A percentile compares a stretch with the other conserved stretches of the same genome.
Conservation (phyloP, 2,329 filamentous ascomycete species). For the Thyridium curvatum region DNA sequence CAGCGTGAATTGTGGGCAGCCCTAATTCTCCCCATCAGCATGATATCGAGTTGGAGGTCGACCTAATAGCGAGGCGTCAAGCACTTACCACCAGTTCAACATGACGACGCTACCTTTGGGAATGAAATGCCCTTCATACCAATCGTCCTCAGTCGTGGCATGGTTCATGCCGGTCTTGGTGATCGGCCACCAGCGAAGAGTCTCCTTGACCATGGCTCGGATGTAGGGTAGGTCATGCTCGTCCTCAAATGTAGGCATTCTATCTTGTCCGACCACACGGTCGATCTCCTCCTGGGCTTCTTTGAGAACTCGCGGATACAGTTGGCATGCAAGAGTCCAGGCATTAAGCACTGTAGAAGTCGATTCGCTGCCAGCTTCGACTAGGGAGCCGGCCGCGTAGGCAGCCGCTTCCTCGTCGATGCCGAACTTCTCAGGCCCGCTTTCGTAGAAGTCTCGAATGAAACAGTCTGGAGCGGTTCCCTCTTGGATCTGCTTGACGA, state of each 20-base stretch:
- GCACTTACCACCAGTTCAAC: conserved; percentile 25
- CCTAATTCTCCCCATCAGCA: too few species aligned
- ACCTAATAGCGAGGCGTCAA: too few species aligned
- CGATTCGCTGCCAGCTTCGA: conserved; percentile 26
- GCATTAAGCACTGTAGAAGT: conserved; percentile 18
- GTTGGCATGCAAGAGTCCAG: conserved; percentile 29
- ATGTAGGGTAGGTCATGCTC: conserved; percentile 31
- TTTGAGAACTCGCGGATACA: conserved; percentile 24
- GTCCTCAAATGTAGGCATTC: conserved; percentile 29
- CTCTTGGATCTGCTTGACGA: conserved; percentile 12
- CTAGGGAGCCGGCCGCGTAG: conserved; percentile 17
- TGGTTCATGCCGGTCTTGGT: conserved; percentile 15
- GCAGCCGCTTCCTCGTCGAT: conserved; percentile 16
- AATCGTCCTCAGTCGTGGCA: conserved; percentile 23
- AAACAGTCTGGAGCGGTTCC: conserved; percentile 21
- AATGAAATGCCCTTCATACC: conserved; percentile 28
- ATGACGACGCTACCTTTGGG: conserved; percentile 31
- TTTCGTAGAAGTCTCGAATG: conserved; percentile 17
- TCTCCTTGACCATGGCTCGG: conserved; percentile 32
- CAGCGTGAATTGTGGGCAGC: too few species aligned
- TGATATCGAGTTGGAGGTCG: too few species aligned
- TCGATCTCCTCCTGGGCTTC: conserved; percentile 34
- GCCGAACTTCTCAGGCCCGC: conserved; percentile 13
- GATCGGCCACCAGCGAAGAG: conserved; percentile 29
- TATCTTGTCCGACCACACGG: conserved; percentile 23